A percentile compares a stretch with the other conserved stretches of the same genome.
These are phyloP conservation scores for Hyphopichia fennica DNA, from an alignment of 1,139 yeast species.

Conservation along the genomic window DNA sequence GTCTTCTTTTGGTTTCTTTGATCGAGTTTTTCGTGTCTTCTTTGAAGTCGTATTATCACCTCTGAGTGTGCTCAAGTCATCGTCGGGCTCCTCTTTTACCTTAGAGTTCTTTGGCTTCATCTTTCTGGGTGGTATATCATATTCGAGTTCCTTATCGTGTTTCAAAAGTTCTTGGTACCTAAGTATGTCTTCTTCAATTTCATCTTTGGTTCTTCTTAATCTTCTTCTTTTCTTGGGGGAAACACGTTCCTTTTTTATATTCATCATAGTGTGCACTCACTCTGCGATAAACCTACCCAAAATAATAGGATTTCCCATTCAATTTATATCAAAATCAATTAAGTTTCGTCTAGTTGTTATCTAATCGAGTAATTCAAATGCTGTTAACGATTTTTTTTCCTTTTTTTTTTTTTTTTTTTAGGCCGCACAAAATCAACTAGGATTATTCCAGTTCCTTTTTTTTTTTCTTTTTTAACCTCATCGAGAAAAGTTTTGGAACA, in stretches of 20 bases:
- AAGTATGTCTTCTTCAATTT: conserved; percentile 19
- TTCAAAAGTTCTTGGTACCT: conserved; percentile 18
- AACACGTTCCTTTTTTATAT: background rate
- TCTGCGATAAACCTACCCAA: too few species aligned
- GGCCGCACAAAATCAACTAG: background rate
- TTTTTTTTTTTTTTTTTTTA: background rate
- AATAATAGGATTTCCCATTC: background rate
- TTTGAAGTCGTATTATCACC: background rate
- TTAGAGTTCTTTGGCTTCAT: conserved; percentile 4
- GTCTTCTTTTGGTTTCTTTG: too few species aligned
- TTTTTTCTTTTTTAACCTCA: conserved; percentile 1
- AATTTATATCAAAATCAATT: background rate
- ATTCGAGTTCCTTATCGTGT: conserved; percentile 17
- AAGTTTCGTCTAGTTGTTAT: background rate
- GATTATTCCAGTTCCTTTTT: background rate
- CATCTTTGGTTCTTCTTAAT: conserved; percentile 11
- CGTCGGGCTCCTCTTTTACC: background rate
- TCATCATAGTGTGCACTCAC: background rate
- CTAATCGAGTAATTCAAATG: background rate
- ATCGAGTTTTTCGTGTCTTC: background rate
- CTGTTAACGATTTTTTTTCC: background rate
- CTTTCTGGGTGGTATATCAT: conserved; percentile 29
- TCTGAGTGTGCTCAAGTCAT: background rate
- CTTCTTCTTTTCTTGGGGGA: conserved; percentile 3
- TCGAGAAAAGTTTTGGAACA: background rate